Evolutionary conservation across 306 rosid genomes (phyloP).

Genomic region (Mimosa pudica): DNA sequence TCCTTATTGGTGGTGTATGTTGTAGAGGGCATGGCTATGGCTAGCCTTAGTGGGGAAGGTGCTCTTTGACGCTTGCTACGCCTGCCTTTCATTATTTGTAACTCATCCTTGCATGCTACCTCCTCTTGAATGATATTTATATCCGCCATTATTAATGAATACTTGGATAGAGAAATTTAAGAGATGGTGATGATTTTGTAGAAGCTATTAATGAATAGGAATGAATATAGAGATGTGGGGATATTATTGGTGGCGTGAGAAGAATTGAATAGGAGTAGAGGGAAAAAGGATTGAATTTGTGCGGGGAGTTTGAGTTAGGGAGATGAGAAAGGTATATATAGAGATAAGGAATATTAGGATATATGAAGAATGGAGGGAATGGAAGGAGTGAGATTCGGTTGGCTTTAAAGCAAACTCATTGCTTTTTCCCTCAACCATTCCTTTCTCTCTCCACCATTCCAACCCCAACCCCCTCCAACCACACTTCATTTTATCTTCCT

Average conservation of each 20-base stretch:
- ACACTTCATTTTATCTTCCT: slow-evolving; percentile 34
- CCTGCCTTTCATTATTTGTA: slow-evolving; percentile 61
- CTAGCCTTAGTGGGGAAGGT: slow-evolving; percentile 40
- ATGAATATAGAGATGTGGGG: not conserved
- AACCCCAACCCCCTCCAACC: slow-evolving; percentile 88
- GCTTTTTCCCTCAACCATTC: slow-evolving; percentile 80
- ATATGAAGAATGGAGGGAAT: slow-evolving; percentile 36
- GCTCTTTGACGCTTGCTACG: slow-evolving; percentile 70
- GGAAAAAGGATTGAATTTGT: slow-evolving; percentile 35
- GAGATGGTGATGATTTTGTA: slow-evolving; percentile 27
- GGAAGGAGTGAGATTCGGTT: slow-evolving; percentile 96
- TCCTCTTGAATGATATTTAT: slow-evolving; percentile 30
- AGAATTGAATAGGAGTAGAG: slow-evolving; percentile 17
- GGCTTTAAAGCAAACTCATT: slow-evolving; percentile 97
- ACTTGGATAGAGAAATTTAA: not conserved
- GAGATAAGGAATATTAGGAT: slow-evolving; percentile 53
- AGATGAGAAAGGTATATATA: slow-evolving; percentile 55
- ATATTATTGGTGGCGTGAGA: slow-evolving; percentile 33
- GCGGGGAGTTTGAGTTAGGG: slow-evolving; percentile 54
- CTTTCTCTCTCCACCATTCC: slow-evolving; percentile 73
- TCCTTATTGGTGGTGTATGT: not conserved
- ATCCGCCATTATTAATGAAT: slow-evolving; percentile 34
- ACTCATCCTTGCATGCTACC: slow-evolving; percentile 30
- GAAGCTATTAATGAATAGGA: slow-evolving; percentile 32
- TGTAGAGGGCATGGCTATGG: not conserved